A percentile compares a stretch with the other conserved stretches of the same genome.
phyloP scores from a whole-genome alignment of 1,139 yeast genomes.

The Kluyveromyces sp. region DNA sequence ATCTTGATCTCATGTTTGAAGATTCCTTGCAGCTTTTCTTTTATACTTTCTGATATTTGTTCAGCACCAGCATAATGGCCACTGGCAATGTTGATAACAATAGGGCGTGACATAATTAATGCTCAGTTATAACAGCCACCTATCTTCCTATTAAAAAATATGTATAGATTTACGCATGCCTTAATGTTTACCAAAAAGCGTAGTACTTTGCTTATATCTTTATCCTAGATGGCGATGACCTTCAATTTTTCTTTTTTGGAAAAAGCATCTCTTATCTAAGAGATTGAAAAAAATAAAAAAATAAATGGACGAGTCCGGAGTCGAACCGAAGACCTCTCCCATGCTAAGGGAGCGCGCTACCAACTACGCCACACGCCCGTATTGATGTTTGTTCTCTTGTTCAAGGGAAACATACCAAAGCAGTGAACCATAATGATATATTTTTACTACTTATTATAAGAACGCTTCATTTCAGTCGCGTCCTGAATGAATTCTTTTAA shows the following conservation, averaged over 20 bases:
- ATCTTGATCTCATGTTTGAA: slow-evolving; percentile 31
- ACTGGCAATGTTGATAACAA: slow-evolving; percentile 58
- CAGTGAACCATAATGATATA: background rate
- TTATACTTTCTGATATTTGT: slow-evolving; percentile 19
- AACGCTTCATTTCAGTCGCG: too few relatives aligned
- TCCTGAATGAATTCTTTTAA: too few relatives aligned
- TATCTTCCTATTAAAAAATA: too few relatives aligned
- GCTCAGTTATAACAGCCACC: background rate
- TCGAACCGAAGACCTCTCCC: slow-evolving; percentile 89
- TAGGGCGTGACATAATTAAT: slow-evolving; percentile 13
- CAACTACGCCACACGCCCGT: slow-evolving; percentile 89
- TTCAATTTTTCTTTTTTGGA: background rate
- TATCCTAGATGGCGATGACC: background rate
- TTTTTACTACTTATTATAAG: too few relatives aligned
- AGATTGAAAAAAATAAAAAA: slow-evolving; percentile 12
- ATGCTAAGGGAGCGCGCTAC: slow-evolving; percentile 90
- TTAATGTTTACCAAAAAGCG: too few relatives aligned
- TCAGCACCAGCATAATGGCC: slow-evolving; percentile 63
- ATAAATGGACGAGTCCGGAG: slow-evolving; percentile 74
- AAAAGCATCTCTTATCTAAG: background rate
- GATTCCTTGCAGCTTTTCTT: slow-evolving; percentile 16
- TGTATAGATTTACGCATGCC: background rate
- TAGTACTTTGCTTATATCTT: too few relatives aligned
- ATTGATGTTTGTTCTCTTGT: background rate
- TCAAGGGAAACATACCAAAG: background rate